These are phyloP conservation scores for Komagataella ulmi DNA, from an alignment of 805 yeast species.

Conservation along the genomic window DNA sequence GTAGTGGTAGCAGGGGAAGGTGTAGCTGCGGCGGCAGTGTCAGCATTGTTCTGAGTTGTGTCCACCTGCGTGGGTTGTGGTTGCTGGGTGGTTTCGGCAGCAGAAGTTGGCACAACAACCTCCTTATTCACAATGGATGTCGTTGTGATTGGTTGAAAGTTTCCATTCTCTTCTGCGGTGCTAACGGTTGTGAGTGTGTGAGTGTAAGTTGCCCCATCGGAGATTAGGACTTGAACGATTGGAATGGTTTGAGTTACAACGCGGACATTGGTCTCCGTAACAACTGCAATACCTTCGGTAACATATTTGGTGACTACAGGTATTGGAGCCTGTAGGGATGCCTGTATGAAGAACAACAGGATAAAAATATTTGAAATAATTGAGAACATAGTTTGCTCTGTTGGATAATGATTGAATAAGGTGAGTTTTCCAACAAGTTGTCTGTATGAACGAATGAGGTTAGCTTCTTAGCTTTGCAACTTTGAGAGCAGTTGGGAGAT, in stretches of 20 bases:
- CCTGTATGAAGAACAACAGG: background rate
- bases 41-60: slow-evolving; percentile 2
- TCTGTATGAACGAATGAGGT: slow-evolving; percentile 1
- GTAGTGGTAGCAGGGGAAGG: slow-evolving; percentile 8
- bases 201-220: slow-evolving; percentile 38
- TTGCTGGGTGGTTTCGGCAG: slow-evolving; percentile 2
- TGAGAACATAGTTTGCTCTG: background rate
- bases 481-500: background rate
- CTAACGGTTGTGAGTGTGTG: slow-evolving; percentile 28
- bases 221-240: slow-evolving; percentile 36
- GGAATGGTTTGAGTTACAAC: slow-evolving; percentile 37
- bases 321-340: slow-evolving; percentile 3
- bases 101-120: slow-evolving; percentile 6
- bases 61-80: slow-evolving; percentile 1
- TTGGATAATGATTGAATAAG: background rate
- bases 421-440: slow-evolving; percentile 1
- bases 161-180: slow-evolving; percentile 6
- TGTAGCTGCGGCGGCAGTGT: slow-evolving; percentile 7
- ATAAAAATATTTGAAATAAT: too few species aligned
- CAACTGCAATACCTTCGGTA: slow-evolving; percentile 19
- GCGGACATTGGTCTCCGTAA: slow-evolving; percentile 20
- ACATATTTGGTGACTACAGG: slow-evolving; percentile 14
- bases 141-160: slow-evolving; percentile 8
- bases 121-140: slow-evolving; percentile 5
- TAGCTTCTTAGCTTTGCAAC: background rate